Base-by-base conservation (phyloP, 345 rosid genomes). In the Eucalyptus dawsonii region DNA sequence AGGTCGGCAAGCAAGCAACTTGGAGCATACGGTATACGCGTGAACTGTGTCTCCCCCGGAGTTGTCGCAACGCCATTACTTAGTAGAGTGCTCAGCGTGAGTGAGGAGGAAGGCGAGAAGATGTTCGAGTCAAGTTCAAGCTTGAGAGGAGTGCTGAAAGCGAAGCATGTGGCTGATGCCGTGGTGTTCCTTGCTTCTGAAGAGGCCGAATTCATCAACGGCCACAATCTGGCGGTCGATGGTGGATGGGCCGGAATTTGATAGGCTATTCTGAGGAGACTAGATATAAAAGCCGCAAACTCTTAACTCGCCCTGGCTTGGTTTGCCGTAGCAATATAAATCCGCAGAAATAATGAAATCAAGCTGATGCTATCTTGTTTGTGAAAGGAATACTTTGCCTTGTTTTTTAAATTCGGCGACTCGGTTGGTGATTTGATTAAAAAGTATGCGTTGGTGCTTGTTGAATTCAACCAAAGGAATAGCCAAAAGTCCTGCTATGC, bases 51-150 rank as follows among this genome's bases (percentile, higher is more conserved):
- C 76, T 65, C 76, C 17, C 80, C 42, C 3, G 80, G 80, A 69
- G 83, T 89, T 10, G 89, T 89, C 56, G 88, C 86, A 7, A 92
- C 93, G 7, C 93, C 92, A 29, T 7, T 89, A 76, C 1, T 87
- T 1, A 37, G 88, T 15, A 13, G 9, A 14, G 5, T 14, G 27
- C 19, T 4, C 9, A 45, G 53, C 7, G 58, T 88, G 89, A 88
- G 53, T 16, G 54, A 11, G 50, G 88, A 62, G 49, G 90, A 89
- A 72, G 9, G 14, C 56, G 88, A 89, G 60, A 87, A 34, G 27
- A 17, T 9, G 37, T 87, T 31, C 31, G 89, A 88, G 49, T 21
- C 27, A 5, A 44, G 21, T 8, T 67, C 21, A 21, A 56, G 12
- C 37, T 44, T 92, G 89, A 86, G 3, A 49, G 87, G 56, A 31